Conservation (phyloP, 2,329 filamentous ascomycete genomes). For the Blastomyces parvus region DNA sequence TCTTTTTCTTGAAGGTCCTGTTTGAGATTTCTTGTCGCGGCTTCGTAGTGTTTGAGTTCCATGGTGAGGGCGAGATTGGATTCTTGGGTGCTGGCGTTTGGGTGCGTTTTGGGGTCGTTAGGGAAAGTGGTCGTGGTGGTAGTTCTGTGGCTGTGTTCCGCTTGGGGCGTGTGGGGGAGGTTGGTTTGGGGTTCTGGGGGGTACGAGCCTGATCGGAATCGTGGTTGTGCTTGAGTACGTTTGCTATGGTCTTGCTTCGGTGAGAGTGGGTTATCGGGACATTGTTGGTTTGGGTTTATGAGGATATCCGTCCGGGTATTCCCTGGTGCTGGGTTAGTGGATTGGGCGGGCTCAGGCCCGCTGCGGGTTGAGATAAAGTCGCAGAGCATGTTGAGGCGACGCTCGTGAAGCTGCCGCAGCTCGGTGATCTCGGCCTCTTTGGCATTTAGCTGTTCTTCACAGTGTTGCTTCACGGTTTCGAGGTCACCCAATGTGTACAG, state of each 20-base stretch:
- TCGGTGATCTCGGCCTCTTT: constrained; percentile 14
- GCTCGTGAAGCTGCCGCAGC: constrained; percentile 12
- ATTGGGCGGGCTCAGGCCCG: not conserved
- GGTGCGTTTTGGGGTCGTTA: not conserved
- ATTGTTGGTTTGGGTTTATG: not conserved
- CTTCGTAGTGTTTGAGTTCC: not conserved
- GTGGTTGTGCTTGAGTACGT: not conserved
- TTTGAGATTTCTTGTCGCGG: constrained; percentile 17
- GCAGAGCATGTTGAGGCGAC: constrained; percentile 10
- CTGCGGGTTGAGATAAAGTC: constrained; percentile 12
- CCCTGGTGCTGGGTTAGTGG: constrained; percentile 2
- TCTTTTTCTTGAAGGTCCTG: constrained; percentile 17
- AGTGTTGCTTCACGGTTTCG: constrained; percentile 10
- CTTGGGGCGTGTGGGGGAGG: not conserved
- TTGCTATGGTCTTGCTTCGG: not conserved
- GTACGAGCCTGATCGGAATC: not conserved
- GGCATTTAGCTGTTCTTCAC: constrained; percentile 10
- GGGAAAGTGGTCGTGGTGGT: not conserved
- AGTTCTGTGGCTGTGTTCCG: not conserved
- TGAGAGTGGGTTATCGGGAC: not conserved
- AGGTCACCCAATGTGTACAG: constrained; percentile 1
- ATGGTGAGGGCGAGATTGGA: not conserved
- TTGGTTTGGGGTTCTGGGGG: not conserved
- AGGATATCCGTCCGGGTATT: constrained; percentile 1
- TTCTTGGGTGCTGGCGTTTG: not conserved